phyloP scores from a whole-genome alignment of 768 basidiomycete genomes.

The Pulveroboletus ravenelii region DNA sequence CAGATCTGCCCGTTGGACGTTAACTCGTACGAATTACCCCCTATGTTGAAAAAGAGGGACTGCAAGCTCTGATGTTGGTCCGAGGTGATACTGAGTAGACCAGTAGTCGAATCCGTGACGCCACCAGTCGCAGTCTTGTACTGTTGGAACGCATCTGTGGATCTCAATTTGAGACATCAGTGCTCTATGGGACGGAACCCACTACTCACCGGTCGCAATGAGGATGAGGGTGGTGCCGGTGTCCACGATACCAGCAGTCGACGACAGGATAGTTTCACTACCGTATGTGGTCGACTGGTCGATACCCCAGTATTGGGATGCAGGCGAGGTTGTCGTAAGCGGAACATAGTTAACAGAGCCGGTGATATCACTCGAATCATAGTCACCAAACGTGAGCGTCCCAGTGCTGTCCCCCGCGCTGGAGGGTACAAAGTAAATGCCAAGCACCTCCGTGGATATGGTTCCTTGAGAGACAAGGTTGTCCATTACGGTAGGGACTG shows the following conservation, averaged over 20 bases:
- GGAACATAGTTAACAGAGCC: slow-evolving; percentile 17
- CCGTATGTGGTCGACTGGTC: slow-evolving; percentile 5
- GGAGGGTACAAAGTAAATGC: not conserved
- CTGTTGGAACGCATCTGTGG: no score
- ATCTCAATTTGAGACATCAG: no score
- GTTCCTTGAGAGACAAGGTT: no score
- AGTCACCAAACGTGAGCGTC: slow-evolving; percentile 5
- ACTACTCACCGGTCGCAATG: no score
- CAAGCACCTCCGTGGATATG: no score
- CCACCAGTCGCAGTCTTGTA: not conserved
- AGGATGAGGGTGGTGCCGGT: slow-evolving; percentile 24
- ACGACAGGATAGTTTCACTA: slow-evolving; percentile 16
- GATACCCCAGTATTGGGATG: slow-evolving; percentile 23
- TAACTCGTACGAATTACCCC: slow-evolving; percentile 7
- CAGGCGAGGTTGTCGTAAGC: slow-evolving; percentile 21
- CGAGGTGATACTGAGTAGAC: slow-evolving; percentile 21
- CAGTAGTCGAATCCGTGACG: slow-evolving; percentile 17
- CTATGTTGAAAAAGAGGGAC: slow-evolving; percentile 19
- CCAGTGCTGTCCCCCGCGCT: slow-evolving; percentile 12
- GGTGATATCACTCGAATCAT: slow-evolving; percentile 7
- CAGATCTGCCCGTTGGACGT: slow-evolving; percentile 32
- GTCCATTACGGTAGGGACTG: no score
- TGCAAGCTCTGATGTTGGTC: slow-evolving; percentile 20
- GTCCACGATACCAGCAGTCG: slow-evolving; percentile 32
- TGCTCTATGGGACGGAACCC: no score